phyloP scores from a whole-genome alignment of 768 basidiomycete genomes.

The Rubroboletus pulcherrimus region DNA sequence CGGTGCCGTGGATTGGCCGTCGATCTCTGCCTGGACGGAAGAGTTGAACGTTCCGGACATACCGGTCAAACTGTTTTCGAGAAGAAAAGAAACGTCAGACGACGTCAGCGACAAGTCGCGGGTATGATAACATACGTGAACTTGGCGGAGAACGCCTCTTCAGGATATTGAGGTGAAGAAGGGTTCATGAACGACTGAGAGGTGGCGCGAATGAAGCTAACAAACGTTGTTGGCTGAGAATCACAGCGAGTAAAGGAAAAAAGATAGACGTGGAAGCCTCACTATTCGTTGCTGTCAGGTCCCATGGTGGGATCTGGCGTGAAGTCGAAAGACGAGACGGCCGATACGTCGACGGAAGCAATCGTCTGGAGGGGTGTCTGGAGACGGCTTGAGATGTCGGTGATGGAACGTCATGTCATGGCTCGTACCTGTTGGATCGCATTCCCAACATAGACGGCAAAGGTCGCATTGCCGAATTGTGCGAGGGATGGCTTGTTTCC shows the following conservation, averaged over 20 bases:
- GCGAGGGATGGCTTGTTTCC: conserved; percentile 43
- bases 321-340: conserved; percentile 43
- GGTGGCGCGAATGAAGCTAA: conserved; percentile 76
- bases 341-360: conserved; percentile 50
- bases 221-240: neutral
- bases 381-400: neutral
- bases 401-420: neutral
- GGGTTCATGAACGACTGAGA: conserved; percentile 54
- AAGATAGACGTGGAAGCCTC: conserved; percentile 11
- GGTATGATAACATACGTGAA: conserved; percentile 55
- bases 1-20: conserved; percentile 56
- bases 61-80: conserved; percentile 47
- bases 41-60: conserved; percentile 73
- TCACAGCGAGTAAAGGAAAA: neutral
- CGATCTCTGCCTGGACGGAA: conserved; percentile 52
- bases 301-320: conserved; percentile 51
- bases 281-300: conserved; percentile 56
- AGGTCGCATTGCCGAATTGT: conserved; percentile 46
- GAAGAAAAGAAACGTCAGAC: neutral
- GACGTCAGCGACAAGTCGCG: neutral
- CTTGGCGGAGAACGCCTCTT: conserved; percentile 72
- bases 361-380: conserved; percentile 59
- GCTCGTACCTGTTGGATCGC: conserved; percentile 51
- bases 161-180: conserved; percentile 48
- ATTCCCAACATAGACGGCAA: conserved; percentile 66